Evolutionary conservation across 2,329 filamentous ascomycete species (phyloP).

Genomic region (Camillea tinctor): DNA sequence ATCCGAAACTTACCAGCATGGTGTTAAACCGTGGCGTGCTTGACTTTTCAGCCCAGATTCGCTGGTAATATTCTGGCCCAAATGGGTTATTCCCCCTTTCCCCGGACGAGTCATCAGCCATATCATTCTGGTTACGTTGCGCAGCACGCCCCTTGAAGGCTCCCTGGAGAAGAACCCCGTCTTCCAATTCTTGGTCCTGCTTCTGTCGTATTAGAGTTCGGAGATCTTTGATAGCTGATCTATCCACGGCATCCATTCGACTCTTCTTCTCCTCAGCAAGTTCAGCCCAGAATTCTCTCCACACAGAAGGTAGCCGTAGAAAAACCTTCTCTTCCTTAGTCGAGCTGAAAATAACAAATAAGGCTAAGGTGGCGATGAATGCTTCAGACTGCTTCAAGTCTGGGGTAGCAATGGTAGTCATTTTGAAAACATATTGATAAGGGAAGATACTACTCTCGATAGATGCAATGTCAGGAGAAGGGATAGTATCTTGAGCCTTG

Average conservation of each 20-base stretch:
- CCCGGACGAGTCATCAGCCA: conserved; percentile 45
- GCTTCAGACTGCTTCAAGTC: conserved; percentile 81
- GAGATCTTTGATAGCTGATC: conserved; percentile 64
- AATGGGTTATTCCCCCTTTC: conserved; percentile 42
- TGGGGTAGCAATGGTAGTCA: conserved; percentile 71
- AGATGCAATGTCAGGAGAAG: conserved; percentile 38
- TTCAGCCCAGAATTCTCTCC: conserved; percentile 85
- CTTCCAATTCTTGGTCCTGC: conserved; percentile 66
- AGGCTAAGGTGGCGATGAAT: conserved; percentile 75
- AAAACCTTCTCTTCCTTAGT: conserved; percentile 84
- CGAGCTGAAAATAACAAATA: conserved; percentile 78
- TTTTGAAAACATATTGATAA: conserved; percentile 64
- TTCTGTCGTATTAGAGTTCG: conserved; percentile 68
- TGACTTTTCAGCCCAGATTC: conserved; percentile 59
- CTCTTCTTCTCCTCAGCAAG: conserved; percentile 69
- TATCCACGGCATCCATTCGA: conserved; percentile 68
- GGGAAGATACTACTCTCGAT: conserved; percentile 47
- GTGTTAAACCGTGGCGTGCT: conserved; percentile 63
- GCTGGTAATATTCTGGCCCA: conserved; percentile 51
- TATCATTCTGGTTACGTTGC: conserved; percentile 46
- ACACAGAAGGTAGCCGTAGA: conserved; percentile 72
- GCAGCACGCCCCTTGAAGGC: conserved; percentile 66
- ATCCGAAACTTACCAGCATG: conserved; percentile 64
- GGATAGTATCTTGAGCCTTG: conserved; percentile 60
- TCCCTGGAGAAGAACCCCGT: conserved; percentile 73